Conservation (phyloP, 495 filamentous ascomycete species). For the Podospora pseudopauciseta region DNA sequence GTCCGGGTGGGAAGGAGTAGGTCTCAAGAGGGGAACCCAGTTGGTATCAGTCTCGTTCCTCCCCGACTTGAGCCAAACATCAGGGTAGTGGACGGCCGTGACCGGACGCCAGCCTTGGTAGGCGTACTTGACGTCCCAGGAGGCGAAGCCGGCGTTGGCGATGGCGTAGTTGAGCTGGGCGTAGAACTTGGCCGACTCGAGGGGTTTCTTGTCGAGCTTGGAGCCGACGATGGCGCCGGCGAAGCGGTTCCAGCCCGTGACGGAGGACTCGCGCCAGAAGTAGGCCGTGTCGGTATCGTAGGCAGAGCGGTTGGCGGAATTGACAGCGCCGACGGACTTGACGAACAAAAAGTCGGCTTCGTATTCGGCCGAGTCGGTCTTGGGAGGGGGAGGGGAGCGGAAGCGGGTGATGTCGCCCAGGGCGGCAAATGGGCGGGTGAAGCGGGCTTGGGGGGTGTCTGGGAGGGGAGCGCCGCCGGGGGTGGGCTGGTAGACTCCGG, state of each 20-base stretch:
- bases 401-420: slow-evolving; percentile 30
- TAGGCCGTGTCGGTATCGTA: slow-evolving; percentile 35
- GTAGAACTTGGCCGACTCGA: slow-evolving; percentile 34
- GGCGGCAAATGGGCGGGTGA: slow-evolving; percentile 26
- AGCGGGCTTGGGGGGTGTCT: slow-evolving; percentile 33
- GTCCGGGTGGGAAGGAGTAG: slow-evolving; percentile 36
- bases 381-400: slow-evolving; percentile 27
- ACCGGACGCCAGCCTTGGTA: slow-evolving; percentile 34
- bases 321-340: slow-evolving; percentile 28
- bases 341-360: slow-evolving; percentile 24
- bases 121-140: slow-evolving; percentile 32
- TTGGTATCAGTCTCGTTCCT: slow-evolving; percentile 22
- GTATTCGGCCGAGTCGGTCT: slow-evolving; percentile 19
- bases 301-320: slow-evolving; percentile 23
- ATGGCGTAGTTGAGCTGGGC: slow-evolving; percentile 40
- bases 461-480: slow-evolving; percentile 30
- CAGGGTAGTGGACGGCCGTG: slow-evolving; percentile 32
- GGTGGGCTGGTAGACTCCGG: slow-evolving; percentile 32
- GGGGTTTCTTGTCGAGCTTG: slow-evolving; percentile 25
- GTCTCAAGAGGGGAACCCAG: slow-evolving; percentile 34
- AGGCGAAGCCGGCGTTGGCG: slow-evolving; percentile 35
- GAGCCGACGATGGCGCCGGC: slow-evolving; percentile 29
- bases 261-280: slow-evolving; percentile 34
- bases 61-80: slow-evolving; percentile 25
- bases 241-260: slow-evolving; percentile 37